Evolutionary conservation across 2,329 filamentous ascomycete species (phyloP).

Genomic region (Hypoxylon sp.): DNA sequence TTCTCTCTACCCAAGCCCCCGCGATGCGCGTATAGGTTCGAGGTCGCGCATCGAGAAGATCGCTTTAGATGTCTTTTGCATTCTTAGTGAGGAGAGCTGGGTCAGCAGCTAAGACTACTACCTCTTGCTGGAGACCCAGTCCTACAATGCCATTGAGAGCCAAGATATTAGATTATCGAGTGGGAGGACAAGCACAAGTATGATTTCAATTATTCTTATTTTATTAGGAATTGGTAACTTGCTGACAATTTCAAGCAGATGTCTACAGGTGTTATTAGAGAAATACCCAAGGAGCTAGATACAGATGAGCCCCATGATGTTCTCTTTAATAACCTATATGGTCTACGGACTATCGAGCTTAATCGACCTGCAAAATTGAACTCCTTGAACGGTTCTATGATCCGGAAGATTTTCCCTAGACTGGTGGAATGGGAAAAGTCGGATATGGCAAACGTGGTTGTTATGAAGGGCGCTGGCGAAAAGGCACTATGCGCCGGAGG

Average conservation of each 20-base stretch:
- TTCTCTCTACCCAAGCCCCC: slow-evolving; percentile 20
- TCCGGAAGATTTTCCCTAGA: slow-evolving; percentile 88
- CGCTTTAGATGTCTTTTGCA: slow-evolving; percentile 65
- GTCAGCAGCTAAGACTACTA: slow-evolving; percentile 56
- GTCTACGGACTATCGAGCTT: slow-evolving; percentile 89
- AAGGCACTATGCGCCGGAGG: slow-evolving; percentile 93
- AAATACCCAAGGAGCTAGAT: slow-evolving; percentile 62
- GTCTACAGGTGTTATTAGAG: slow-evolving; percentile 45
- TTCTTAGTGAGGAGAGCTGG: slow-evolving; percentile 63
- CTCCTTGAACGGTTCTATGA: slow-evolving; percentile 93
- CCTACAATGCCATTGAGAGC: slow-evolving; percentile 81
- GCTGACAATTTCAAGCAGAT: slow-evolving; percentile 44
- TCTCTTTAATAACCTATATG: slow-evolving; percentile 87
- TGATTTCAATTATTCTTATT: too few relatives aligned
- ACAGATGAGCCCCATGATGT: slow-evolving; percentile 88
- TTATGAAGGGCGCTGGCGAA: slow-evolving; percentile 88
- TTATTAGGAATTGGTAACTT: too few relatives aligned
- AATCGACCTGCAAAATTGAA: slow-evolving; percentile 94
- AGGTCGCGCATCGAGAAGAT: slow-evolving; percentile 48
- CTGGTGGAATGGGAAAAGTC: slow-evolving; percentile 95
- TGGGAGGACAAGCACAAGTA: slow-evolving; percentile 63
- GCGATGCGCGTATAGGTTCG: slow-evolving; percentile 47
- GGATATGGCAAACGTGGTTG: slow-evolving; percentile 88
- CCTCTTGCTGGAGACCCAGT: slow-evolving; percentile 53
- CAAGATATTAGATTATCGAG: slow-evolving; percentile 71